Evolutionary conservation across 169 alveolate genomes (phyloP), one percentile per base, ranked within the genome.

Genomic region (Cryptosporidium xiaoi): DNA sequence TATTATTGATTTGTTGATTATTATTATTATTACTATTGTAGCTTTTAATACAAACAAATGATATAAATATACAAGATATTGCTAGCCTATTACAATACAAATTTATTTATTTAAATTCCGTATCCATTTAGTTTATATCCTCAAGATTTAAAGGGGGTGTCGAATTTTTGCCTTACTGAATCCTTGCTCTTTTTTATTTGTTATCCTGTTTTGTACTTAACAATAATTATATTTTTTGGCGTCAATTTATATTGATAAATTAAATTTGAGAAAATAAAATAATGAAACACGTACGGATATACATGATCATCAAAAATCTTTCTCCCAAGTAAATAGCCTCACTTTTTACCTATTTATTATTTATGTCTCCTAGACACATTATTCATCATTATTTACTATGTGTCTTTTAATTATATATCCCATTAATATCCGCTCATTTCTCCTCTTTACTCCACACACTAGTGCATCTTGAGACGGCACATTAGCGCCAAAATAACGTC

Each of bases 231-330:
- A 27, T 65, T 65, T 65, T 66, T 66, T 66, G 82, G 82, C 82
- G 82, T 66, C 82, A 66, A 40, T 8, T 40, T 40, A 40, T 40
- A 40, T 40, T 40, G 48, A 1, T 8, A 40, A 40, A 40, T 40
- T 40, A 40, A 6, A 8, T 40, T 40, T 40, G 4, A 8, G 10
- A 6, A 40, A 40, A 40, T 40, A 40, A 40, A 40, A 40, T 46
- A 66, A 20, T 46, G 82, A 66, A 66, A 66, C 82, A 66, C 82
- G 82, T 66, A 66, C 82, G 82, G 82, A 66, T 66, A 66, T 66
- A 66, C 82, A 66, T 66, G 82, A 66, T 66, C 33, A 46, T 66
- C 31, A 40, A 51, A 66, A 48, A 51, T 66, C 46, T 66, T 66
- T 46, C 55, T 65, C 46, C 55, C 34, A 10, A 50, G 34, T 31